Percentiles rank a stretch among this genome's conserved stretches.
phyloP scores from a whole-genome alignment of 202 grass and related monocot species.

The Zizania palustris region DNA sequence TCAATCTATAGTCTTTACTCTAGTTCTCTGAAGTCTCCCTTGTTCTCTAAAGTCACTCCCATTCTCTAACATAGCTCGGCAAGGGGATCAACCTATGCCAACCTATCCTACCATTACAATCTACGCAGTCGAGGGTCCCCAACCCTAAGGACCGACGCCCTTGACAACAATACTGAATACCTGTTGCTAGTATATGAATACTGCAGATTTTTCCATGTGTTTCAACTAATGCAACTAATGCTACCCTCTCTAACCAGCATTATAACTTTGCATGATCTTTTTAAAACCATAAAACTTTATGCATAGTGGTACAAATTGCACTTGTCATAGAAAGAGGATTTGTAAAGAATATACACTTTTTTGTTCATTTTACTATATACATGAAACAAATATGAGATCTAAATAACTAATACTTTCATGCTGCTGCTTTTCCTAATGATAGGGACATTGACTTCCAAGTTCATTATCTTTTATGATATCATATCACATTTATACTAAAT shows the following conservation, averaged over 20 bases:
- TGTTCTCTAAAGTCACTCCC: too few relatives aligned
- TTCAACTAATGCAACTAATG: neutral
- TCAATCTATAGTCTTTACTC: too few relatives aligned
- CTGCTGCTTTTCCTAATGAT: conserved; percentile 4
- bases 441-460: neutral
- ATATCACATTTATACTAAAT: neutral
- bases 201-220: neutral
- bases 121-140: too few relatives aligned
- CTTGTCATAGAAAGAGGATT: conserved; percentile 3
- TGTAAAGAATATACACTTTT: neutral
- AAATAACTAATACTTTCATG: neutral
- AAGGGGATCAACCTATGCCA: too few relatives aligned
- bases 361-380: neutral
- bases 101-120: too few relatives aligned
- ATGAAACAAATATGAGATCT: neutral
- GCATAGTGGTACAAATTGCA: neutral
- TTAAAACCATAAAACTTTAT: neutral
- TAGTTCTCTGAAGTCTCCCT: too few relatives aligned
- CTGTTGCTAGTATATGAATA: neutral
- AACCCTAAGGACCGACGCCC: too few relatives aligned
- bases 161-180: neutral
- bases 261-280: neutral
- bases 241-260: neutral
- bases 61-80: too few relatives aligned
- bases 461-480: neutral